These are phyloP conservation scores for Bipolaris cookei DNA, from an alignment of 2,329 filamentous ascomycete species.

Conservation along the genomic window DNA sequence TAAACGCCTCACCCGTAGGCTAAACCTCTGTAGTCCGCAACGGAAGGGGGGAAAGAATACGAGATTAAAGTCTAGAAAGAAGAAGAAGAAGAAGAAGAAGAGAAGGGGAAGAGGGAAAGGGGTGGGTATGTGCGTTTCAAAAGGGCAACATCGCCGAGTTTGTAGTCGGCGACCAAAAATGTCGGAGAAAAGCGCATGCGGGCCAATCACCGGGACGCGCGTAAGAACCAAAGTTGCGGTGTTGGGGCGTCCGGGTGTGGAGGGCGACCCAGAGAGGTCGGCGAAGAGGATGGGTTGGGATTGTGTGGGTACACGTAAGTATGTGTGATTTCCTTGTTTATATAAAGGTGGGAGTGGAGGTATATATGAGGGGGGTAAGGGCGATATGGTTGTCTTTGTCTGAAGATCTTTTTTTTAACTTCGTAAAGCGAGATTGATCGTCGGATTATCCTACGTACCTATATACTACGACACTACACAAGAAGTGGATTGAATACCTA, in stretches of 20 bases:
- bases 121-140: background rate
- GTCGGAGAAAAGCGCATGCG: slow-evolving; percentile 14
- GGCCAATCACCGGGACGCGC: slow-evolving; percentile 7
- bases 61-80: background rate
- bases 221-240: too few species aligned
- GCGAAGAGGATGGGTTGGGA: too few species aligned
- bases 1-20: slow-evolving; percentile 18
- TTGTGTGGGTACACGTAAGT: background rate
- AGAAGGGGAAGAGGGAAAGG: too few species aligned
- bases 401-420: background rate
- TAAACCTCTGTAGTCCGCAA: slow-evolving; percentile 1
- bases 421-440: background rate
- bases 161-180: slow-evolving; percentile 24
- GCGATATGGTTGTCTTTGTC: background rate
- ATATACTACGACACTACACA: background rate
- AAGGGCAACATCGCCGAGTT: slow-evolving; percentile 19
- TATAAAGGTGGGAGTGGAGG: background rate
- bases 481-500: background rate
- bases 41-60: background rate
- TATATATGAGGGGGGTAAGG: background rate
- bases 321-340: background rate
- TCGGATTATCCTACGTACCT: background rate
- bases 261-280: background rate
- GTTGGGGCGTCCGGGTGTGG: too few species aligned
- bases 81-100: background rate